Conservation (phyloP, 345 rosid species). For the Populus simonii region DNA sequence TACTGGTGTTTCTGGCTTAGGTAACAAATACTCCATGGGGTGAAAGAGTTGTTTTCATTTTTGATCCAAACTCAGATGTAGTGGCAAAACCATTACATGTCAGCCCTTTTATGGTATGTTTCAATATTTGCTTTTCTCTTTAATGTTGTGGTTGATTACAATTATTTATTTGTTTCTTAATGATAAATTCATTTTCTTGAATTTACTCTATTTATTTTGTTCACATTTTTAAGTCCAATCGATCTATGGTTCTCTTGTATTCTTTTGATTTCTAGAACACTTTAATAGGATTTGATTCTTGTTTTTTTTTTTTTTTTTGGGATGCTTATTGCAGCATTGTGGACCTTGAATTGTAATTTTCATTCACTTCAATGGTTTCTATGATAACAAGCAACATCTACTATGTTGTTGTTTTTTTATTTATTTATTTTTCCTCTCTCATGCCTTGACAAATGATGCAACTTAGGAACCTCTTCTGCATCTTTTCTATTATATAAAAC, state of each 20-base stretch:
- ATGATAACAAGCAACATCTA: too few species aligned
- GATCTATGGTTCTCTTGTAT: neutral
- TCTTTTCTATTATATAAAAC: neutral
- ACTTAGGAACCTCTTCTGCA: neutral
- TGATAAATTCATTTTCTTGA: neutral
- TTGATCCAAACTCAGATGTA: slow-evolving; percentile 72
- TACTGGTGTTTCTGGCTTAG: slow-evolving; percentile 31
- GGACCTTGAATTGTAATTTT: neutral
- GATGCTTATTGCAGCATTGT: neutral
- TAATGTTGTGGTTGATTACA: neutral
- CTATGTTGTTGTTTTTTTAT: neutral
- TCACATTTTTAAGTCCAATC: too few species aligned
- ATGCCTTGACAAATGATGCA: neutral
- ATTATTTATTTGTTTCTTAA: neutral
- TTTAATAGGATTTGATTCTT: neutral
- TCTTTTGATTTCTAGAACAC: neutral
- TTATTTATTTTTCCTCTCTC: too few species aligned
- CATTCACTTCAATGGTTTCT: neutral
- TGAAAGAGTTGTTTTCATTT: slow-evolving; percentile 72
- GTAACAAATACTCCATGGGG: slow-evolving; percentile 99
- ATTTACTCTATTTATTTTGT: neutral
- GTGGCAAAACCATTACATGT: slow-evolving; percentile 90
- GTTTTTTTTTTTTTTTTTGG: too few species aligned
- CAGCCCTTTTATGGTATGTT: slow-evolving; percentile 90
- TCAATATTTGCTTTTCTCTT: neutral